A percentile compares a stretch with the other conserved stretches of the same genome.
phyloP scores from a whole-genome alignment of 2,329 filamentous ascomycete species.

The Aureobasidium uvarum region DNA sequence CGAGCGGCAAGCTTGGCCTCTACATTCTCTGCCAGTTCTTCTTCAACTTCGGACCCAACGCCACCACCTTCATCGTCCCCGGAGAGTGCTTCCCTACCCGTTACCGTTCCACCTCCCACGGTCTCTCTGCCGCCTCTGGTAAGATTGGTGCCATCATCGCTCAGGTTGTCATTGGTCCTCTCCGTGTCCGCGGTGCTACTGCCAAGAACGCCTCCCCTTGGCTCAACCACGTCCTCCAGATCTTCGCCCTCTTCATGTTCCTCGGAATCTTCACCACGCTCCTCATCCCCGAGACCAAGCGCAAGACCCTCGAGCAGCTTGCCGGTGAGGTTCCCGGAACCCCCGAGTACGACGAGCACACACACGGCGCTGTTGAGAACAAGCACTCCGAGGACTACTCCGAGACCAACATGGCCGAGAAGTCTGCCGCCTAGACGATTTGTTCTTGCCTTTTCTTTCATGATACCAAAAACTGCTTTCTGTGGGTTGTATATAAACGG shows the following conservation, averaged over 20 bases:
- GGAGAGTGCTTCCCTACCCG: conserved; percentile 54
- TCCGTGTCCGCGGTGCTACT: conserved; percentile 54
- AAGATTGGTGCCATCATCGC: conserved; percentile 53
- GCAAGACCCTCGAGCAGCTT: conserved; percentile 69
- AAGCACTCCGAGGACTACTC: conserved; percentile 18
- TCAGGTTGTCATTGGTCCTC: conserved; percentile 51
- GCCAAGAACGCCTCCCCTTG: conserved; percentile 59
- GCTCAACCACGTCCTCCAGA: conserved; percentile 71
- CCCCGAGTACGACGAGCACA: conserved; percentile 43
- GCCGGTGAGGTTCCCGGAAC: conserved; percentile 64
- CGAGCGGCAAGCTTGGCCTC: conserved; percentile 45
- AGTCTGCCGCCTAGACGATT: conserved; percentile 1
- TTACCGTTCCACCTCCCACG: conserved; percentile 50
- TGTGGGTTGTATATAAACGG: conserved; percentile 16
- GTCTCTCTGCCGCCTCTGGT: conserved; percentile 50
- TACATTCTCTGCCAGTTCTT: conserved; percentile 53
- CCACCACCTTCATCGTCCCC: conserved; percentile 53
- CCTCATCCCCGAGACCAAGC: conserved; percentile 75
- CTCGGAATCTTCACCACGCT: conserved; percentile 66
- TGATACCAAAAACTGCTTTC: conserved; percentile 9
- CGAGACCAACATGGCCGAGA: conserved; percentile 1
- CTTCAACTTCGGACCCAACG: conserved; percentile 55
- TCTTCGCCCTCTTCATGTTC: conserved; percentile 79
- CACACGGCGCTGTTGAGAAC: background rate
- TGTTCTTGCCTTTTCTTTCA: background rate